These are phyloP conservation scores for Aspergillus ibericus DNA, from an alignment of 2,329 filamentous ascomycete genomes.

Conservation along the genomic window DNA sequence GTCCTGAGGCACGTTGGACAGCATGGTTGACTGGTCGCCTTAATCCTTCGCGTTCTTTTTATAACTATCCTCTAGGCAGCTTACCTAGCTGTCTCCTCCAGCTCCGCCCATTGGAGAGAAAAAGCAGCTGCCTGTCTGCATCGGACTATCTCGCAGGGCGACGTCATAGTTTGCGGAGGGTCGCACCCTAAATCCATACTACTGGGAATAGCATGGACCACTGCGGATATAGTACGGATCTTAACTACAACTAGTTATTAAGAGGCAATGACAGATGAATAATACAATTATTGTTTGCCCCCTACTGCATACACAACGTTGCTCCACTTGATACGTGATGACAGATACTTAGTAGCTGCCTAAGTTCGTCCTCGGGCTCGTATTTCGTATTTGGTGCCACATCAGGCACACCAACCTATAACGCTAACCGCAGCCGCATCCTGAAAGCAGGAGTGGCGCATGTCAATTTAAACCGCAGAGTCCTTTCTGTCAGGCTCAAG, in stretches of 20 bases:
- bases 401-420: neutral
- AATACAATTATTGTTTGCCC: too few relatives aligned
- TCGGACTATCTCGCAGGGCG: neutral
- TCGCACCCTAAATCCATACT: neutral
- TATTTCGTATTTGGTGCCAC: neutral
- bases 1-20: slow-evolving; percentile 1
- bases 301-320: neutral
- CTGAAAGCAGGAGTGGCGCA: neutral
- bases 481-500: too few relatives aligned
- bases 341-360: neutral
- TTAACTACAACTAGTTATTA: neutral
- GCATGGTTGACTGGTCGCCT: neutral
- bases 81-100: neutral
- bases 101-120: neutral
- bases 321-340: neutral
- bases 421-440: neutral
- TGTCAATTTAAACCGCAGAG: too few relatives aligned
- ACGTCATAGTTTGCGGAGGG: neutral
- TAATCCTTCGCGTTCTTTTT: slow-evolving; percentile 11
- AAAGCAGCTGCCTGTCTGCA: neutral
- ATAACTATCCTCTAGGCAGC: slow-evolving; percentile 6
- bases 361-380: neutral
- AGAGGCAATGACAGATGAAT: neutral
- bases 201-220: neutral
- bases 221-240: neutral